Percentiles rank a stretch among this genome's conserved stretches.
phyloP scores from a whole-genome alignment of 805 yeast species.

The Scheffersomyces amazonensis region DNA sequence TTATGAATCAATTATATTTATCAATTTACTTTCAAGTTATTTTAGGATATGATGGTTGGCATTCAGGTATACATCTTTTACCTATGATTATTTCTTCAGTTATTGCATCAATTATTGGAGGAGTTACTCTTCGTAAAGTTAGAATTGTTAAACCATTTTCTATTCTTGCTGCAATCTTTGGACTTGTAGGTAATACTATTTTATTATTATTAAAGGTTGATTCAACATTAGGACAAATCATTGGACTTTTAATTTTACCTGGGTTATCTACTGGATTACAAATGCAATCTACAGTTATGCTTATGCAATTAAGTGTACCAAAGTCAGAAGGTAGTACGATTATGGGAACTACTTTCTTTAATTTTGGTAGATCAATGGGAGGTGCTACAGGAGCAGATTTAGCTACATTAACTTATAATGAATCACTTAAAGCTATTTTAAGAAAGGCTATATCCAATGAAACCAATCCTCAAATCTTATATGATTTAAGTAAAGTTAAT shows the following conservation, averaged over 20 bases:
- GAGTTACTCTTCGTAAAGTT: slow-evolving; percentile 32
- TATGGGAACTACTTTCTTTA: slow-evolving; percentile 42
- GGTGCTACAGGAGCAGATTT: slow-evolving; percentile 38
- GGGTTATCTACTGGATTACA: slow-evolving; percentile 47
- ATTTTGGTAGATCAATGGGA: slow-evolving; percentile 43
- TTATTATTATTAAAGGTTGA: slow-evolving; percentile 34
- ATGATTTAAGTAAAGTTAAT: neutral
- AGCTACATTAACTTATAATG: slow-evolving; percentile 7
- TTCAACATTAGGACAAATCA: slow-evolving; percentile 29
- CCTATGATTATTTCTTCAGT: slow-evolving; percentile 40
- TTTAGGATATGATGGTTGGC: slow-evolving; percentile 34
- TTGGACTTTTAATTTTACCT: slow-evolving; percentile 43
- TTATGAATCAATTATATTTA: slow-evolving; percentile 19
- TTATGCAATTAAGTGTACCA: slow-evolving; percentile 48
- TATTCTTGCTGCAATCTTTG: slow-evolving; percentile 22
- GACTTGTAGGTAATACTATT: slow-evolving; percentile 43
- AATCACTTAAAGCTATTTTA: neutral
- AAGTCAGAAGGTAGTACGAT: slow-evolving; percentile 47
- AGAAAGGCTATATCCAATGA: neutral
- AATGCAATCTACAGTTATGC: slow-evolving; percentile 41
- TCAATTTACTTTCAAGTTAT: slow-evolving; percentile 47
- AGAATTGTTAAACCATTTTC: slow-evolving; percentile 40
- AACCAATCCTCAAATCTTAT: neutral
- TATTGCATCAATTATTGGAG: slow-evolving; percentile 32
- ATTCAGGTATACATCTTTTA: slow-evolving; percentile 42